Evolutionary conservation across 805 yeast genomes (phyloP), one percentile per base, ranked within the genome.

Genomic region (Candida ascalaphidarum): DNA sequence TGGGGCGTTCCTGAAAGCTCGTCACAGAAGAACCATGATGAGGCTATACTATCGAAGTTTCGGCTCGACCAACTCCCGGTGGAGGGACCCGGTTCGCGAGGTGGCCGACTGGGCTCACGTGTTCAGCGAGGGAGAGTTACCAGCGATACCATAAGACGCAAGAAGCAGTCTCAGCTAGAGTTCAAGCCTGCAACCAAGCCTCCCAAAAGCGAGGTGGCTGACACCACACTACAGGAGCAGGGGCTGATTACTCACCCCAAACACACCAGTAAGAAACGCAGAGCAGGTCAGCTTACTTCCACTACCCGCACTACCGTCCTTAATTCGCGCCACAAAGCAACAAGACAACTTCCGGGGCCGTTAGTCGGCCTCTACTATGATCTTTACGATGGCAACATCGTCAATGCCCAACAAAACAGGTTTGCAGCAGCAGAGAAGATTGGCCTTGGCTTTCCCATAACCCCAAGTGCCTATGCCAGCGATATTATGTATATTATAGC

Each of bases 331-430:
- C 42, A 46, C 30, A 56, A 52, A 34, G 33, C 44, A 11, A 41
- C 60, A 7, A 39, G 64, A 18, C 55, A 55, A 20, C 44, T 52
- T 11, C 66, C 68, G 1, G 67, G 66, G 1, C 67, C 69, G 1
- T 38, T 61, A 25, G 42, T 61, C 4, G 50, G 55, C 1, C 36
- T 62, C 17, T 37, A 44, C 27, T 61, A 53, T 32, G 58, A 53
- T 24, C 37, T 51, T 8, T 61, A 62, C 31, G 68, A 62, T 32
- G 65, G 58, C 11, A 57, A 55, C 36, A 26, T 50, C 8, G 30
- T 58, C 22, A 29, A 31, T 5, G 38, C 40, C 5, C 23, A 40
- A 5, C 36, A 36, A 14, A 38, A 43, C 29, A 9, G 14, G 6
- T 14, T 15, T n/a, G 14, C 23, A 2, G 41, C 45, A 1, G 31